Percentiles rank a stretch among this genome's conserved stretches.
Conservation (phyloP, 73 alveolate species). For the Halteria grandinella region DNA sequence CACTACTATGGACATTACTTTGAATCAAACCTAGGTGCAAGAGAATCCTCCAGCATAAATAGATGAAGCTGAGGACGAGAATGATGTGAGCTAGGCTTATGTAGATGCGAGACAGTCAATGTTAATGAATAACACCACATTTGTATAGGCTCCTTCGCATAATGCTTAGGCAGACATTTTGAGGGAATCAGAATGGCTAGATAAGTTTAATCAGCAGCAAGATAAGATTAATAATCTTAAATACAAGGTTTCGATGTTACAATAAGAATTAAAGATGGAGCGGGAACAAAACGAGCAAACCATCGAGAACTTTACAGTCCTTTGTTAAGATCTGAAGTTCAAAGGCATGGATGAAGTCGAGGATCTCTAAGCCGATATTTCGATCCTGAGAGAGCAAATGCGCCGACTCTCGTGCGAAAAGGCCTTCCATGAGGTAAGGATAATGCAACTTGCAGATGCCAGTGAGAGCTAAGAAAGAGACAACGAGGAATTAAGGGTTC, state of each 20-base stretch:
- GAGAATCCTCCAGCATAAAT: not conserved
- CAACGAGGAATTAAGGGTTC: conserved; percentile 16
- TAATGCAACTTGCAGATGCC: not conserved
- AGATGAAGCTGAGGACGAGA: not conserved
- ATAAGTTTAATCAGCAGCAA: conserved; percentile 28
- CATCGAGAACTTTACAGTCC: conserved; percentile 17
- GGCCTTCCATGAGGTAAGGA: conserved; percentile 25
- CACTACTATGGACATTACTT: conserved; percentile 31
- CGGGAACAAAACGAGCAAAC: conserved; percentile 49
- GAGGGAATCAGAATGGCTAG: conserved; percentile 30
- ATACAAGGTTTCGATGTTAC: conserved; percentile 2
- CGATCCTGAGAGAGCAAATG: not conserved
- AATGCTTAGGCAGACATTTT: too few relatives aligned
- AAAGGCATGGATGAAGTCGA: conserved; percentile 52
- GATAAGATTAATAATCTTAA: conserved; percentile 43
- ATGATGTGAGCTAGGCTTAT: too few relatives aligned
- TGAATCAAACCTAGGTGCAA: conserved; percentile 11
- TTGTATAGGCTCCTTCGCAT: too few relatives aligned
- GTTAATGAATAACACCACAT: too few relatives aligned
- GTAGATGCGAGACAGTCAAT: too few relatives aligned
- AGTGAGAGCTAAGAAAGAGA: not conserved
- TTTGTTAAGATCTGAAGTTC: conserved; percentile 41
- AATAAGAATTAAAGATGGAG: conserved; percentile 30
- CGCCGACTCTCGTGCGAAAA: not conserved
- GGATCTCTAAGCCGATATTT: conserved; percentile 19